Evolutionary conservation across 1,284 basidiomycete genomes (phyloP), one percentile per base, ranked within the genome.

Genomic region (Rhizoctonia solani): DNA sequence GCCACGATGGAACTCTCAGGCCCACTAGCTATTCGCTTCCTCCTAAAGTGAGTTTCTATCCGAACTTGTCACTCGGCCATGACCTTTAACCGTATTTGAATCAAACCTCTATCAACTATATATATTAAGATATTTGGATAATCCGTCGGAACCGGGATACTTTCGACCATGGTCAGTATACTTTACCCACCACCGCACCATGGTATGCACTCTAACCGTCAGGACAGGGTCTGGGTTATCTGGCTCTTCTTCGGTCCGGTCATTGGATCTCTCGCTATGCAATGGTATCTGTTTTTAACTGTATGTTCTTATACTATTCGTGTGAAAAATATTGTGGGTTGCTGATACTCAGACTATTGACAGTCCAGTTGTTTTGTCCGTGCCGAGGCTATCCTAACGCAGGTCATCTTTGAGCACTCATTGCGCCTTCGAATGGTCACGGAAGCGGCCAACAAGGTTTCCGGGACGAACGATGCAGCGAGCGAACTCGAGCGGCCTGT

Each of bases 381-480:
- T 47, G 74, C 77, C 5, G 86, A 90, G 74, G 81, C 81, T 1
- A 81, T 92, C 58, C 77, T 90, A 58, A 89, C 87, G 0, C 83
- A 89, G 71, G 80, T 90, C 3, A 76, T 90, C 4, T 89, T 90
- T 72, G 86, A 89, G 68, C 88, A 90, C 71, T 79, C 87, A 1
- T 78, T 90, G 2, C 82, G 87, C 41, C 84, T 90, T 44, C 81
- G 88, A 19, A 81, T 89, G 76, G 61, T 65, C n/a, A 39, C 61
- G 13, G 61, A 65, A 34, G 61, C 21, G 56, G 39, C 42, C 25
- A 27, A 14, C 23, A 34, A 9, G 58, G 58, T 2, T 39, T 30
- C 23, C 27, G 47, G 27, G 34, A 16, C 44, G 39, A 50, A 37
- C 37, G 42, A 8, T 34, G 42, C 32, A 8, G 14, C 52, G 52